phyloP scores from a whole-genome alignment of 257 asterid genomes.

The Pogostemon cablin region DNA sequence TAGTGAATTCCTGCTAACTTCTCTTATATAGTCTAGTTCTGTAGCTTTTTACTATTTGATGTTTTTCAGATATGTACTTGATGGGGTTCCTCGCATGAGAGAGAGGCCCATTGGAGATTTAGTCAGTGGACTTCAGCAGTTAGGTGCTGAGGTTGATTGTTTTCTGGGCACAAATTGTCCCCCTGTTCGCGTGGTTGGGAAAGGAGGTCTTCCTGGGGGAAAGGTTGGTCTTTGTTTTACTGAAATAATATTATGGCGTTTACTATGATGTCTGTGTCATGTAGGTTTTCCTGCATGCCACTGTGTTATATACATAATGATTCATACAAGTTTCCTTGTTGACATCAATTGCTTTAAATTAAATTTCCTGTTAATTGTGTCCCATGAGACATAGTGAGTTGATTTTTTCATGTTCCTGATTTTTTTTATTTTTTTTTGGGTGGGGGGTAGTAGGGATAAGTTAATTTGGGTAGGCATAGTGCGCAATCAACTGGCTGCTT shows the following conservation, averaged over 20 bases:
- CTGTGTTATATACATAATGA: constrained; percentile 18
- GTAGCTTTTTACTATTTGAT: constrained; percentile 18
- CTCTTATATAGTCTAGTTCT: constrained; percentile 16
- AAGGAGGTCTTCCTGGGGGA: constrained; percentile 98
- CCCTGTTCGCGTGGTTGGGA: constrained; percentile 89
- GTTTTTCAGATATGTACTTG: constrained; percentile 83
- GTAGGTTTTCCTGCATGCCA: constrained; percentile 2
- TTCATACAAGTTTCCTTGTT: neutral
- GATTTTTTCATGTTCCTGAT: constrained; percentile 10
- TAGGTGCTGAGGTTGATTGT: constrained; percentile 90
- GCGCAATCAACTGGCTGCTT: neutral
- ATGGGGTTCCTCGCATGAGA: constrained; percentile 99
- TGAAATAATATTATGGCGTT: neutral
- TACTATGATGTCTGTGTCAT: neutral
- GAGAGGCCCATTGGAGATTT: constrained; percentile 99
- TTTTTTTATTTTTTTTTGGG: neutral
- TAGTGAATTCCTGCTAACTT: constrained; percentile 12
- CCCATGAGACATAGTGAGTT: neutral
- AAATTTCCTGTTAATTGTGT: neutral
- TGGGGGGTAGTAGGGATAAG: neutral
- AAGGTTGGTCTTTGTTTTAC: constrained; percentile 52
- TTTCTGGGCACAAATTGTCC: constrained; percentile 90
- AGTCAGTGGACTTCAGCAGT: constrained; percentile 95
- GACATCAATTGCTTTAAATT: constrained; percentile 18
- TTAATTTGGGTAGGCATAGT: neutral